Evolutionary conservation across 148 eudicot genomes (phyloP).

Genomic region (Silene uniflora): DNA sequence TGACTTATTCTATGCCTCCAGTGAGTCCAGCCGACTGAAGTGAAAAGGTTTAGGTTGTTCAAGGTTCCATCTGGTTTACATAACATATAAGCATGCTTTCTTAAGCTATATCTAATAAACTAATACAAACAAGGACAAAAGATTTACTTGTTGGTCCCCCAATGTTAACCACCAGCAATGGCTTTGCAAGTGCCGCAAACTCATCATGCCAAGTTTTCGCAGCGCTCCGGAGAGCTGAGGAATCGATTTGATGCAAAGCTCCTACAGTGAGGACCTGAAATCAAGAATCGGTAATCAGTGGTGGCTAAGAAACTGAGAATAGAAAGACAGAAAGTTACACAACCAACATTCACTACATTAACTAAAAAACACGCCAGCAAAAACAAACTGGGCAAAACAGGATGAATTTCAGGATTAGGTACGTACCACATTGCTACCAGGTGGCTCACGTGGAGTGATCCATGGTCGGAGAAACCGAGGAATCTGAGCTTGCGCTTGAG

Average conservation of each 20-base stretch:
- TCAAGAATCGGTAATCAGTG: conserved; percentile 18
- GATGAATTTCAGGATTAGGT: conserved; percentile 11
- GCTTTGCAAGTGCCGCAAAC: conserved; percentile 76
- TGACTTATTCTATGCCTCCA: not conserved
- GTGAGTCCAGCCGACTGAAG: not conserved
- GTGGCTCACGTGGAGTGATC: conserved; percentile 87
- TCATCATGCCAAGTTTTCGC: conserved; percentile 92
- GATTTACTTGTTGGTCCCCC: conserved; percentile 91
- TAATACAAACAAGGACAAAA: conserved; percentile 5
- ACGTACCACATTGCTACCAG: conserved; percentile 78
- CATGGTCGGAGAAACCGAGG: conserved; percentile 75
- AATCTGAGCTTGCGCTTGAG: conserved; percentile 73
- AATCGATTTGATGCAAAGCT: conserved; percentile 89
- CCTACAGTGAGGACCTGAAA: conserved; percentile 86
- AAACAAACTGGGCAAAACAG: conserved; percentile 2
- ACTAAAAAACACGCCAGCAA: not conserved
- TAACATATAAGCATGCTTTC: not conserved
- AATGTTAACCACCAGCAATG: conserved; percentile 86
- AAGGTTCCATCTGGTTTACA: not conserved
- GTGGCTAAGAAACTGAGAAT: conserved; percentile 1
- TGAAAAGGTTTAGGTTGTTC: not conserved
- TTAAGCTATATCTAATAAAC: not conserved
- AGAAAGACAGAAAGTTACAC: not conserved
- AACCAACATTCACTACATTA: not conserved
- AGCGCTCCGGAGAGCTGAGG: conserved; percentile 67